Evolutionary conservation across 768 basidiomycete genomes (phyloP), one percentile per base, ranked within the genome.

Genomic region (Suillus placidus): DNA sequence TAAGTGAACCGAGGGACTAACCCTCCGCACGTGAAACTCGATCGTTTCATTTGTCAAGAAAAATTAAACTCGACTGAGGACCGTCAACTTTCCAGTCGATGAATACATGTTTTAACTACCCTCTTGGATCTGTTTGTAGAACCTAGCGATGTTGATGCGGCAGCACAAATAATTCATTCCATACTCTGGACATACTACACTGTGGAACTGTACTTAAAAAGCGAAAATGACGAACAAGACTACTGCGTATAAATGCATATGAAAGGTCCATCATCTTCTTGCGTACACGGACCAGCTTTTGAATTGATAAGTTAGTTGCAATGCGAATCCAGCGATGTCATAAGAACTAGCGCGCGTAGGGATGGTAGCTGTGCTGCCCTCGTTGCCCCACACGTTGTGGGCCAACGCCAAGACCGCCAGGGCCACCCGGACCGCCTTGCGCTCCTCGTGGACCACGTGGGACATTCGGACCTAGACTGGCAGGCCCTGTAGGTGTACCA

Each of bases 321-420:
- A 60, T 49, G 30, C 65, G 18, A 64, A 32, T 49, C 58, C 61
- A 34, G 61, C 70, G 69, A 71, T 73, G 20, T n/a, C 40, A 42
- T 12, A 12, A 38, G 18, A 42, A 30, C 30, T 74, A 92, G 69
- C 92, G 89, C 38, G 91, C 89, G 70, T 94, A 94, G 0, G 93
- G 93, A 71, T 94, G 93, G 78, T 90, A 94, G 68, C 87, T 86
- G 77, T 93, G 91, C 71, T 91, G 88, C 40, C 93, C 91, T 42
- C 92, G 80, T 71, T 89, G 88, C 2, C 79, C 83, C 13, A 86
- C 84, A 63, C 92, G 83, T 76, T 92, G 90, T 4, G 91, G 92
- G 0, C 92, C 92, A 61, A 89, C 88, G n/a, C 58, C 58, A 42
- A 60, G 84, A 16, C 81, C 84, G 70, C 85, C 83, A 2, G 78